Evolutionary conservation across 106 monocot species (phyloP), one percentile per base, ranked within the genome.

Genomic region (Acorus gramineus): DNA sequence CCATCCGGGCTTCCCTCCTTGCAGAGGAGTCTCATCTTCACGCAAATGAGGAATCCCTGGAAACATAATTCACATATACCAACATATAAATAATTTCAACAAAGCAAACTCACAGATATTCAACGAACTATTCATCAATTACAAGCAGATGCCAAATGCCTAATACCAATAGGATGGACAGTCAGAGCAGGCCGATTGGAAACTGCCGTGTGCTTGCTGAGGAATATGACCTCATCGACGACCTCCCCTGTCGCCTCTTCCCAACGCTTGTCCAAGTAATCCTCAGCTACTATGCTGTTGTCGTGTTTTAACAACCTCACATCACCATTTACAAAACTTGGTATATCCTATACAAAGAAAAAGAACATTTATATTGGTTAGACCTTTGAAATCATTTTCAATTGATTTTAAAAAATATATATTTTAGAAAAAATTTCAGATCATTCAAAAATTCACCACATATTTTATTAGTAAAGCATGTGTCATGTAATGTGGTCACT

Each of bases 1-100:
- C 95, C 95, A 96, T 7, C 87, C 90, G 0, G 95, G 95, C 71
- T 67, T 75, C 61, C 95, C 95, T 42, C 95, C 95, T 11, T 82
- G 82, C 2, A 73, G 87, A 4, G 78, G 90, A 2, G 55, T 65
- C 56, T 96, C 95, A 10, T 78, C 85, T 51, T 84, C 83, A 46
- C 63, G 76, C 74, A 96, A 63, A 74, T 96, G 95, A 3, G 95
- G 95, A 56, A 96, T 82, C 13, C 95, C 94, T 95, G 50, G 10
- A 56, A 11, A 44, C 55, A 3, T 13, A 61, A 8, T 28, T 28
- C 9, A 55, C 4, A 8, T 52, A 14, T 11, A 74, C 8, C 5
- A 60, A 59, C 13, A 7, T 9, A 55, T 28, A 47, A 59, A 14
- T 42, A 9, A 28, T 43, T 42, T 8, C 11, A 60, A 7, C 11